Base-by-base conservation (phyloP, 495 filamentous ascomycete species). In the Trichoderma orchidacearum region DNA sequence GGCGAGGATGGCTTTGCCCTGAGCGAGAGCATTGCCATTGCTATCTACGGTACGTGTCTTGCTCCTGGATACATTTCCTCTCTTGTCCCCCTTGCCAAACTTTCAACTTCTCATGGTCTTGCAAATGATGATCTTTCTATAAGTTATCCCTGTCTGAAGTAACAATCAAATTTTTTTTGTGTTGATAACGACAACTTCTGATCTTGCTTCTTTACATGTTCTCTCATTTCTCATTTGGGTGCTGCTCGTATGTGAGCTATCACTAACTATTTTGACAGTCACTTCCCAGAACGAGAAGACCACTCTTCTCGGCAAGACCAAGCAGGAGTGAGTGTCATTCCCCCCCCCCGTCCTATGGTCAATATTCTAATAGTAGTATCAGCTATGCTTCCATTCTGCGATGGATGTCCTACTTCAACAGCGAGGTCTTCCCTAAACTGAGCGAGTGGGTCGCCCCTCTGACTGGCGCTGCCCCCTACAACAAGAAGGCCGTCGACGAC, bases 141-240 rank as follows among this genome's bases (percentile, higher is more conserved):
- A 86, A 95, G 91, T 96, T 96, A 96, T 96, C 91, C 91, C 91
- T 96, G 88, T 85, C 91, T 93, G 88, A 96, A 94, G 72, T 27
- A 30, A 31, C 17, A 15, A 17, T 21, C 23, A 17, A 53, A 53
- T n/a, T 53, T 31, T 53, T 27, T 72, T 69, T 92, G 89, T 95
- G 89, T 87, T 92, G 80, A 62, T 67, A 73, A 60, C 69, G 75
- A 75, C 72, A 79, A 70, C 73, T 80, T 81, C 78, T 81, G 78
- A 81, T 70, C 65, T 64, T 63, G 30, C 21, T 2, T 58, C 35
- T 48, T 62, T 45, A 53, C 57, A 28, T 59, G 29, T 59, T 58
- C 53, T 41, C 62, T 55, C 18, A 25, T 55, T 30, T 18, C 56
- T 51, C 35, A 45, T 50, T 52, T 28, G 51, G 63, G 48, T 56